phyloP scores from a whole-genome alignment of 2,329 filamentous ascomycete species.

The Diatrype stigma region DNA sequence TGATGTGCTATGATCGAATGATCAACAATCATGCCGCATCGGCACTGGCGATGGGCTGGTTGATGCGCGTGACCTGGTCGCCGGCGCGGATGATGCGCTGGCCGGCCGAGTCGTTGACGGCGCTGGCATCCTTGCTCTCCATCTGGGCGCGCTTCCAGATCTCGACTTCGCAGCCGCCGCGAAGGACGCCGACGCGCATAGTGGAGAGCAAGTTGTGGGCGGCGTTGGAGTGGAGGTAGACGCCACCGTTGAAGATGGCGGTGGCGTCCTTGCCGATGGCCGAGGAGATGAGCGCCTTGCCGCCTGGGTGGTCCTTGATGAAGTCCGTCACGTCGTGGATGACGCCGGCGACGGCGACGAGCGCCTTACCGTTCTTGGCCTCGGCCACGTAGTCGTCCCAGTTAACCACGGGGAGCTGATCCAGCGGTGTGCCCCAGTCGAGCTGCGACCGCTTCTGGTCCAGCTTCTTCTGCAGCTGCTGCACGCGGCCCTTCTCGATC shows the following conservation, averaged over 20 bases:
- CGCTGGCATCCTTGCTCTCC: slow-evolving; percentile 63
- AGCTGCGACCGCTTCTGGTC: slow-evolving; percentile 59
- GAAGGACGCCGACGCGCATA: slow-evolving; percentile 63
- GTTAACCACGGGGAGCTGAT: slow-evolving; percentile 34
- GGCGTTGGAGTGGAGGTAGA: slow-evolving; percentile 65
- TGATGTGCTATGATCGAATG: too few relatives aligned
- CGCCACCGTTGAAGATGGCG: slow-evolving; percentile 65
- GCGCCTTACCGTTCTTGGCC: slow-evolving; percentile 58
- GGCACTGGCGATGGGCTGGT: slow-evolving; percentile 66
- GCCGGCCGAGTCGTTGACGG: slow-evolving; percentile 65
- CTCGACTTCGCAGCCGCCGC: slow-evolving; percentile 63
- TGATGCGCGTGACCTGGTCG: slow-evolving; percentile 69
- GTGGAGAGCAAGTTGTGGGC: slow-evolving; percentile 65
- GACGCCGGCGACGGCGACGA: slow-evolving; percentile 59
- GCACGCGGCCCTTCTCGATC: slow-evolving; percentile 64
- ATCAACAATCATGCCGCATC: slow-evolving; percentile 62
- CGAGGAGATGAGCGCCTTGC: slow-evolving; percentile 61
- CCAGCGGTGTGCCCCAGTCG: slow-evolving; percentile 63
- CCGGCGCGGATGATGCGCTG: slow-evolving; percentile 71
- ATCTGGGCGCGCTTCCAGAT: slow-evolving; percentile 66
- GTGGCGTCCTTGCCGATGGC: slow-evolving; percentile 64
- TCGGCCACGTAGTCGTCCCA: slow-evolving; percentile 64
- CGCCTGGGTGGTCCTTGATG: slow-evolving; percentile 65
- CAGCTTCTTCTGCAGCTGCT: slow-evolving; percentile 66
- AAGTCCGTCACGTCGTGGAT: slow-evolving; percentile 63